Evolutionary conservation across 495 filamentous ascomycete genomes (phyloP).

Genomic region (Podospora conica): DNA sequence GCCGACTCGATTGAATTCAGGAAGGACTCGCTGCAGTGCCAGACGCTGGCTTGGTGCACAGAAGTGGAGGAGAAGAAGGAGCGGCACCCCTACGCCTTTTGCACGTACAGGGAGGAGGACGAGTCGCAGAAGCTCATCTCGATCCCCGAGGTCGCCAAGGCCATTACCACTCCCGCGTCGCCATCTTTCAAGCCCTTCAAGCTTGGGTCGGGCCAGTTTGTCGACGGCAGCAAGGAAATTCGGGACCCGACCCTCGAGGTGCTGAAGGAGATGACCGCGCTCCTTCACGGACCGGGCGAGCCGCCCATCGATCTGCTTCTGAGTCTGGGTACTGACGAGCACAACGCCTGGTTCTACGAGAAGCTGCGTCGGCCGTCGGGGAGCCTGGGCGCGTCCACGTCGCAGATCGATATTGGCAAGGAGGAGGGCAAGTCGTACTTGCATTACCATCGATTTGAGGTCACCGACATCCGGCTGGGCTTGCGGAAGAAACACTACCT

Average conservation of each 20-base stretch:
- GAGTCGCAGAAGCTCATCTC: slow-evolving; percentile 17
- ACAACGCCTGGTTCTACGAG: slow-evolving; percentile 31
- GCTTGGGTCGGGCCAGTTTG: slow-evolving; percentile 28
- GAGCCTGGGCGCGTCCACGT: neutral
- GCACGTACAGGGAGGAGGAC: slow-evolving; percentile 29
- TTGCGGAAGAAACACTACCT: slow-evolving; percentile 19
- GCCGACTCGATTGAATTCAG: slow-evolving; percentile 16
- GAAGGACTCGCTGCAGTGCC: slow-evolving; percentile 26
- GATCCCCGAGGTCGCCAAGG: slow-evolving; percentile 31
- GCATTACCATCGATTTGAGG: slow-evolving; percentile 27
- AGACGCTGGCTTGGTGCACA: slow-evolving; percentile 30
- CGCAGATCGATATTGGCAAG: slow-evolving; percentile 9
- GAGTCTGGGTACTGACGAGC: slow-evolving; percentile 27
- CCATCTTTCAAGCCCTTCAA: slow-evolving; percentile 31
- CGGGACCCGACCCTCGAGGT: slow-evolving; percentile 29
- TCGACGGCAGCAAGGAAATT: slow-evolving; percentile 31
- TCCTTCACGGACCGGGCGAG: slow-evolving; percentile 18
- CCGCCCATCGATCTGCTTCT: slow-evolving; percentile 26
- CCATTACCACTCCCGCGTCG: slow-evolving; percentile 26
- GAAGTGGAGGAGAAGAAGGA: slow-evolving; percentile 21
- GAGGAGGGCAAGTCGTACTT: slow-evolving; percentile 19
- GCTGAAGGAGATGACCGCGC: slow-evolving; percentile 23
- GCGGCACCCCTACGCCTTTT: slow-evolving; percentile 28
- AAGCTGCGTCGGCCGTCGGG: slow-evolving; percentile 15
- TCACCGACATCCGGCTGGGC: slow-evolving; percentile 21